Evolutionary conservation across 192 early-diverging fungal genomes (phyloP).

Genomic region (Coemansia erecta): DNA sequence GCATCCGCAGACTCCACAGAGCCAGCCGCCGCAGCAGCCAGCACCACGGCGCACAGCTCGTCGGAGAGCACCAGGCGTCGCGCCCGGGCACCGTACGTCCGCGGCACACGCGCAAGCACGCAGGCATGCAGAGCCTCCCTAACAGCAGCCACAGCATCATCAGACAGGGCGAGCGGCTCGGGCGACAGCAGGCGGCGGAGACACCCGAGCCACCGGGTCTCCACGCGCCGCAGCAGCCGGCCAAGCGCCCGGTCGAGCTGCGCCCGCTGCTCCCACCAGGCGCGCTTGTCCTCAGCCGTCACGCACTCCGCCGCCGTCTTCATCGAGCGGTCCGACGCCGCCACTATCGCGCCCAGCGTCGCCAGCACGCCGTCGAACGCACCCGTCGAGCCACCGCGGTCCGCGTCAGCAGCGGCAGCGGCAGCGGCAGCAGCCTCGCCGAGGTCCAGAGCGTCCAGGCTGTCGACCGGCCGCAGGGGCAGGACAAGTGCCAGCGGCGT

Average conservation of each 20-base stretch:
- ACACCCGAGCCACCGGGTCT: slow-evolving; percentile 83
- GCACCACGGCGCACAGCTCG: too few species aligned
- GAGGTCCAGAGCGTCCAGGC: slow-evolving; percentile 17
- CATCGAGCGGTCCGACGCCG: slow-evolving; percentile 68
- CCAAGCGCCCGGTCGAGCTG: slow-evolving; percentile 69
- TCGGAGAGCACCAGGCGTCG: too few species aligned
- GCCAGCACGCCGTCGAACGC: slow-evolving; percentile 48
- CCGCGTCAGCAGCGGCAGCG: not conserved
- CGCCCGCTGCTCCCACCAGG: slow-evolving; percentile 83
- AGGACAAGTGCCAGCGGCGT: slow-evolving; percentile 67
- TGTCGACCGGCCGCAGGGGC: slow-evolving; percentile 65
- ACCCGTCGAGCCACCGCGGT: slow-evolving; percentile 50
- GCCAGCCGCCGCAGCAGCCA: too few species aligned
- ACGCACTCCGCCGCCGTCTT: slow-evolving; percentile 47
- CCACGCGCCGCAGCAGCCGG: slow-evolving; percentile 61
- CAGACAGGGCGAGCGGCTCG: not conserved
- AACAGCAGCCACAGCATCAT: too few species aligned
- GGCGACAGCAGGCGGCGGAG: slow-evolving; percentile 57
- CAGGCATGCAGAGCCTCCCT: too few species aligned
- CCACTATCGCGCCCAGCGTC: slow-evolving; percentile 63
- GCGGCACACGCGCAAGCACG: too few species aligned
- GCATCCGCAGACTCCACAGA: too few species aligned
- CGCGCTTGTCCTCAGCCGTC: slow-evolving; percentile 62
- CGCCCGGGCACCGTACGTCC: too few species aligned
- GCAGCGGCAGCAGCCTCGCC: slow-evolving; percentile 34